phyloP scores from a whole-genome alignment of 345 rosid genomes.

The Euphorbia peplus region DNA sequence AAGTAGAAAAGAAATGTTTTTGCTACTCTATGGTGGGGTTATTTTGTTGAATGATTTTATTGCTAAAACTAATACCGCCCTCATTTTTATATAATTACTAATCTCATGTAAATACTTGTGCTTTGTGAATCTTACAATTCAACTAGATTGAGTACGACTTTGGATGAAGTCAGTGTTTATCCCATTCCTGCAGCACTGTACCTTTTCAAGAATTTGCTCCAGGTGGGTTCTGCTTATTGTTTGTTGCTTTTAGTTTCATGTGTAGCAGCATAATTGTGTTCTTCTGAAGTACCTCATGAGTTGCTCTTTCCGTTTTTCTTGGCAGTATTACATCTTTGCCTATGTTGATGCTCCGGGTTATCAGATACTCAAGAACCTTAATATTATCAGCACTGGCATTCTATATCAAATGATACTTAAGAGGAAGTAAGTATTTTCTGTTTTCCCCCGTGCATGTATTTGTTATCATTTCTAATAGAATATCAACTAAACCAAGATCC shows the following conservation, averaged over 20 bases:
- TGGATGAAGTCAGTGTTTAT: conserved; percentile 81
- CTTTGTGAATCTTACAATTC: conserved; percentile 21
- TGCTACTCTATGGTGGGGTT: not conserved
- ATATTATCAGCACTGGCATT: conserved; percentile 92
- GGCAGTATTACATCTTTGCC: conserved; percentile 96
- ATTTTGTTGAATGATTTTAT: not conserved
- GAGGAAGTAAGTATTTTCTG: conserved; percentile 59
- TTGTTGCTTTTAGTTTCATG: not conserved
- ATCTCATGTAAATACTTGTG: not conserved
- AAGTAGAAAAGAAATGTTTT: no score
- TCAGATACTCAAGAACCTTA: conserved; percentile 95
- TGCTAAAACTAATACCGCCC: not conserved
- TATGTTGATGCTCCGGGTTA: conserved; percentile 97
- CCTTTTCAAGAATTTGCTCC: conserved; percentile 95
- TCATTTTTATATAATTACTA: not conserved
- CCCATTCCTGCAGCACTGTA: conserved; percentile 93
- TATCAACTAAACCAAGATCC: not conserved
- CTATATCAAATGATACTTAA: conserved; percentile 86
- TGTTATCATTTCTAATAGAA: not conserved
- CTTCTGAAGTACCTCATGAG: conserved; percentile 16
- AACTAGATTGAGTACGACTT: conserved; percentile 79
- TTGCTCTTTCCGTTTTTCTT: conserved; percentile 21
- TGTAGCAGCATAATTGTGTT: not conserved
- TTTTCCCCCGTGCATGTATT: not conserved
- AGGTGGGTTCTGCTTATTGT: conserved; percentile 41